phyloP scores from a whole-genome alignment of 2,329 filamentous ascomycete species.

The Nothophaeocryptopus gaeumannii region DNA sequence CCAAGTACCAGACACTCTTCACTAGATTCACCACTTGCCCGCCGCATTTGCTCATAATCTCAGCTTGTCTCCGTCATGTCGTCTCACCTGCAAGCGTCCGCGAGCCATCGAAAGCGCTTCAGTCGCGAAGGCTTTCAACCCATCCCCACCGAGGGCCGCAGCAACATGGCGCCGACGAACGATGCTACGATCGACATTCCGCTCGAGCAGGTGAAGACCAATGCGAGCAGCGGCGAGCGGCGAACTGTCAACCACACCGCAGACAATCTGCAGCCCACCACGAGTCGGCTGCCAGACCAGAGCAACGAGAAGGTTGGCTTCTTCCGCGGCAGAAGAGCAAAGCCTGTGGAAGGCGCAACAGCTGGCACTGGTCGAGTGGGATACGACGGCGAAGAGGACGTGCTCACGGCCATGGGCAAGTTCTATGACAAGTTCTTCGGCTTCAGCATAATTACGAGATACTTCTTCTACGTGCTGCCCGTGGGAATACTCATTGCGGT shows the following conservation, averaged over 20 bases:
- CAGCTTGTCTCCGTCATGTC: conserved; percentile 13
- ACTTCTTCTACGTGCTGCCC: conserved; percentile 61
- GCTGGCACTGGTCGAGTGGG: conserved; percentile 26
- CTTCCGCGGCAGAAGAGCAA: conserved; percentile 37
- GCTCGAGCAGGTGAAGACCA: conserved; percentile 54
- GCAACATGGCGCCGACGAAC: conserved; percentile 35
- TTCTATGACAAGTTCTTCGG: conserved; percentile 61
- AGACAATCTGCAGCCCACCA: conserved; percentile 27
- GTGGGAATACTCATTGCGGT: conserved; percentile 58
- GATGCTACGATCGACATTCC: conserved; percentile 62
- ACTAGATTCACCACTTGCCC: not conserved
- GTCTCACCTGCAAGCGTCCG: conserved; percentile 17
- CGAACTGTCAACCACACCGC: conserved; percentile 40
- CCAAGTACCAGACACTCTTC: not conserved
- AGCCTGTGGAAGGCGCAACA: conserved; percentile 32
- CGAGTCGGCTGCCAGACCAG: conserved; percentile 35
- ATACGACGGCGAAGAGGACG: conserved; percentile 52
- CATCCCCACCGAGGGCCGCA: conserved; percentile 21
- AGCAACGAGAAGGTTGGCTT: conserved; percentile 38
- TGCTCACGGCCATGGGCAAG: conserved; percentile 57
- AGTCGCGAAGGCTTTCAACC: conserved; percentile 32
- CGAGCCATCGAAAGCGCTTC: conserved; percentile 26
- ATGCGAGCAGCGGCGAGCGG: conserved; percentile 40
- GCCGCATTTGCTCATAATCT: not conserved
- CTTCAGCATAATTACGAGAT: conserved; percentile 62